Conservation (phyloP, 371 early-diverging fungal genomes). For the Dentiscutata heterogama region DNA sequence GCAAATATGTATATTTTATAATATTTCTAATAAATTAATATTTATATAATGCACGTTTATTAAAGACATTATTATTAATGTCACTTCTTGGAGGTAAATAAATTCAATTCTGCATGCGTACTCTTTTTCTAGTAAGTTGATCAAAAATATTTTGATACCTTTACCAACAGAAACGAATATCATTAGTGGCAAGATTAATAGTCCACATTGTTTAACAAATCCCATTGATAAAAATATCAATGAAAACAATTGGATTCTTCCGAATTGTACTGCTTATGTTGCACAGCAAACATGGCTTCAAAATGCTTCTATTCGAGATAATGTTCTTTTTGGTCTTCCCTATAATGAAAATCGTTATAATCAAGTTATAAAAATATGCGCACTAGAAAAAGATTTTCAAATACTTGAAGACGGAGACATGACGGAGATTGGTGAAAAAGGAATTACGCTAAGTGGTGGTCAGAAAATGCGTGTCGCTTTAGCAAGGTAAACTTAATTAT, state of each 20-base stretch:
- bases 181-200: slow-evolving; percentile 57
- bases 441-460: slow-evolving; percentile 76
- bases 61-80: slow-evolving; percentile 65
- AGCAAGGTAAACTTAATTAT: slow-evolving; percentile 56
- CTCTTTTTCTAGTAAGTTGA: not conserved
- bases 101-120: not conserved
- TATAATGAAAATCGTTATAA: slow-evolving; percentile 76
- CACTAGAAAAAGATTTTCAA: slow-evolving; percentile 79
- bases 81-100: slow-evolving; percentile 75
- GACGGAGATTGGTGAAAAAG: slow-evolving; percentile 83
- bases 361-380: slow-evolving; percentile 69
- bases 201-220: slow-evolving; percentile 50
- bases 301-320: slow-evolving; percentile 85
- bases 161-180: slow-evolving; percentile 51
- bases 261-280: slow-evolving; percentile 76
- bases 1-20: too few relatives aligned
- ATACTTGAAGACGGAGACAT: slow-evolving; percentile 84
- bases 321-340: slow-evolving; percentile 83
- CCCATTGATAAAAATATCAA: not conserved
- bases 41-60: slow-evolving; percentile 3
- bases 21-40: too few relatives aligned
- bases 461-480: slow-evolving; percentile 79
- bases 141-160: not conserved
- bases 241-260: slow-evolving; percentile 16
- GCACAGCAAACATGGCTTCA: slow-evolving; percentile 90